Base-by-base conservation (phyloP, 2,329 filamentous ascomycete species). In the Pseudogymnoascus sp. region DNA sequence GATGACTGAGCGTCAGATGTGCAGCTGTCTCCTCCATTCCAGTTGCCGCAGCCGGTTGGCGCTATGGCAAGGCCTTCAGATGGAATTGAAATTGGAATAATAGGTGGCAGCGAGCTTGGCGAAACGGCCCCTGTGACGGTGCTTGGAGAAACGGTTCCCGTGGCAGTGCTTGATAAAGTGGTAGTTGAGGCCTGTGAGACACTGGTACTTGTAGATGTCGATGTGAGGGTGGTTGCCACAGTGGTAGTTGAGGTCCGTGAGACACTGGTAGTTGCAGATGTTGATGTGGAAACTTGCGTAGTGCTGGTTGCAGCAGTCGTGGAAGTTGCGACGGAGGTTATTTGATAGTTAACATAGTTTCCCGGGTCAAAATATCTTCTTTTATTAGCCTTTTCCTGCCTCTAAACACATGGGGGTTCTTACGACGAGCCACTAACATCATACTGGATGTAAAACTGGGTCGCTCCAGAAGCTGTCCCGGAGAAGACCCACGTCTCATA, bases 401-500 rank as follows among this genome's bases (percentile, higher is more conserved):
- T 41, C 16, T 40, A 40, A 11, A 11, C 2, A 41, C 16, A 66
- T 70, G 52, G 31, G 28, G 16, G 23, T 41, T 41, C 38, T 5
- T 41, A 21, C 38, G 65, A 68, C 12, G 21, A 65, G n/a, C 70
- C 69, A 21, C 62, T 68, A n/a, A 71, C 68, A 64, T 69, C 68
- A 49, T 71, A 71, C 55, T 64, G 66, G 63, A 71, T 69, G 60
- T 71, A 69, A 28, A 71, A 67, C 45, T 71, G 67, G 5, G 69
- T 70, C 12, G 69, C 69, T 23, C 70, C 69, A n/a, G 65, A 59
- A 28, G 68, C 69, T 40, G 60, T 67, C 8, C 69, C 68, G 3
- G 69, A 70, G 60, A 71, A 71, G 12, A 33, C 59, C 70, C 70
- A 71, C 4, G 64, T 68, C 60, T 71, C 69, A 41, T 67, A 71